phyloP scores from a whole-genome alignment of 768 basidiomycete species.

The Pulveroboletus sp. region DNA sequence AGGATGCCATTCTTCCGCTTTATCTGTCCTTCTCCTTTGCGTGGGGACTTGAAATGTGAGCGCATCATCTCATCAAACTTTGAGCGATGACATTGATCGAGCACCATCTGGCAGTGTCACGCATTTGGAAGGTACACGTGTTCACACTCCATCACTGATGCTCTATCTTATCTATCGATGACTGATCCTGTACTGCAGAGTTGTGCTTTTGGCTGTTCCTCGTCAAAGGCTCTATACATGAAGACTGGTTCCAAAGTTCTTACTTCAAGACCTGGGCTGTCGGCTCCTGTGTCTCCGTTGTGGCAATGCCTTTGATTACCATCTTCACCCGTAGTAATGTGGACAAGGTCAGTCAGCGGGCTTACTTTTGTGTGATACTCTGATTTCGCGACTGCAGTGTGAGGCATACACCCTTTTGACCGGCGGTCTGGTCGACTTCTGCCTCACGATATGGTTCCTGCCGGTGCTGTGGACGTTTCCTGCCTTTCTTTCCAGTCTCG shows the following conservation, averaged over 20 bases:
- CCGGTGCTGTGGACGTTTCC: slow-evolving; percentile 74
- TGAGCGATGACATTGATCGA: background rate
- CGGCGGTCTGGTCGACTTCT: slow-evolving; percentile 65
- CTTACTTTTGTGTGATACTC: slow-evolving; percentile 13
- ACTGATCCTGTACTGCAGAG: slow-evolving; percentile 46
- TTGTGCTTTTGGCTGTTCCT: slow-evolving; percentile 88
- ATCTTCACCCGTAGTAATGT: slow-evolving; percentile 57
- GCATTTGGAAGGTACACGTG: slow-evolving; percentile 64
- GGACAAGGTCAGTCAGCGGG: slow-evolving; percentile 44
- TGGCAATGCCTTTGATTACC: slow-evolving; percentile 69
- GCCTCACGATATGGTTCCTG: slow-evolving; percentile 69
- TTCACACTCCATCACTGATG: background rate
- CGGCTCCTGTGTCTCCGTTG: slow-evolving; percentile 57
- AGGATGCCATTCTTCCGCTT: slow-evolving; percentile 58
- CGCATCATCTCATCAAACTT: background rate
- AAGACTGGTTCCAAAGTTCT: slow-evolving; percentile 71
- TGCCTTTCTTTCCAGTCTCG: slow-evolving; percentile 55
- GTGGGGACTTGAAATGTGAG: slow-evolving; percentile 78
- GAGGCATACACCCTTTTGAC: slow-evolving; percentile 68
- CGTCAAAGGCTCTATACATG: slow-evolving; percentile 56
- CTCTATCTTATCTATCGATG: background rate
- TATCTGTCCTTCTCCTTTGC: slow-evolving; percentile 58
- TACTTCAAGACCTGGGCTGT: slow-evolving; percentile 74
- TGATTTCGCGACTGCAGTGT: slow-evolving; percentile 41
- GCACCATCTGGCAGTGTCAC: slow-evolving; percentile 51